phyloP scores from a whole-genome alignment of 345 rosid genomes.

The Citrus sp. region DNA sequence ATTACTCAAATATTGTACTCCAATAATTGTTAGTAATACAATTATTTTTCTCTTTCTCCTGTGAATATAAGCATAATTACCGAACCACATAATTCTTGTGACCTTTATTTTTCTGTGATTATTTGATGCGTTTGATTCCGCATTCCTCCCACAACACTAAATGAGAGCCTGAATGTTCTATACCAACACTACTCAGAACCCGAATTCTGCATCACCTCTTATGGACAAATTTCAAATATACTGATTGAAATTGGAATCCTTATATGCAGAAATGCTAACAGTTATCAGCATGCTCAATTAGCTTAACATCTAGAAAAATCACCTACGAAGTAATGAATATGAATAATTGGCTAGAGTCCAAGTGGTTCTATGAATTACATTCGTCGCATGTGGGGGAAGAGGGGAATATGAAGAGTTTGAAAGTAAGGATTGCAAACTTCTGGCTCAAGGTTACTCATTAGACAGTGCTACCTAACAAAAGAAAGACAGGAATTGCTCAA shows the following conservation, averaged over 20 bases:
- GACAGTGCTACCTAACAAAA: background rate
- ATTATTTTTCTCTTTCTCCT: no score
- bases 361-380: background rate
- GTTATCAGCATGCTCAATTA: background rate
- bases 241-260: background rate
- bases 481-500: background rate
- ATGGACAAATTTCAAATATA: background rate
- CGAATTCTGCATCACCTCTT: background rate
- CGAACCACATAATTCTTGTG: no score
- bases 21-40: no score
- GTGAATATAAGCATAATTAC: rapidly evolving
- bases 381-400: background rate
- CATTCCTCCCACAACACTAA: background rate
- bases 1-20: no score
- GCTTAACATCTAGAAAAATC: background rate
- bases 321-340: background rate
- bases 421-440: background rate
- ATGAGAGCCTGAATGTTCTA: background rate
- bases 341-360: background rate
- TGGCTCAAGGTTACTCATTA: background rate
- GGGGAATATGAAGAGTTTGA: background rate
- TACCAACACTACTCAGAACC: background rate
- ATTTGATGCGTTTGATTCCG: rapidly evolving
- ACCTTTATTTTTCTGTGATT: no score
- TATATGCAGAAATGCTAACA: background rate